Conservation (phyloP, 2,329 filamentous ascomycete species). For the Neofusicoccum cordaticola region DNA sequence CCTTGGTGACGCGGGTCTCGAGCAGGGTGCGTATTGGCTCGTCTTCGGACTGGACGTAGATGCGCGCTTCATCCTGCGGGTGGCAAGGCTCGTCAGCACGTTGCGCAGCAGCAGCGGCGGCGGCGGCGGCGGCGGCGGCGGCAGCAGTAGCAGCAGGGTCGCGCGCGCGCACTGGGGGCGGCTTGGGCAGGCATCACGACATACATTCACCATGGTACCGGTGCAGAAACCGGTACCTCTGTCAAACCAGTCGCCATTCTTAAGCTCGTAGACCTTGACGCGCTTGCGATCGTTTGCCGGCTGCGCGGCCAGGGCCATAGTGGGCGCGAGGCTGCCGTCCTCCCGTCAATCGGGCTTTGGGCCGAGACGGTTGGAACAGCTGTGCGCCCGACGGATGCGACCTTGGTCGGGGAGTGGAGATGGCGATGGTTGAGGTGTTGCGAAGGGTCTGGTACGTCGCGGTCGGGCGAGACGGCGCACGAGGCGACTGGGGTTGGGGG, state of each 20-base stretch:
- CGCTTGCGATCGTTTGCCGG: constrained; percentile 56
- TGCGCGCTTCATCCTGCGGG: constrained; percentile 75
- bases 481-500: neutral
- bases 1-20: constrained; percentile 85
- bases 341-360: constrained; percentile 27
- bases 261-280: constrained; percentile 98
- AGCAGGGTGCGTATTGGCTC: constrained; percentile 78
- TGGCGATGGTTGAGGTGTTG: constrained; percentile 20
- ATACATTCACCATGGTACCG: constrained; percentile 71
- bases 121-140: too few relatives aligned
- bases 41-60: constrained; percentile 91
- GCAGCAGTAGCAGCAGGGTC: too few relatives aligned
- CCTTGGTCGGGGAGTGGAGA: neutral
- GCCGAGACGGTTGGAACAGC: constrained; percentile 24
- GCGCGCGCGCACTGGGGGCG: neutral
- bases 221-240: constrained; percentile 94
- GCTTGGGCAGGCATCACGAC: constrained; percentile 20
- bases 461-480: constrained; percentile 8
- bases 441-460: constrained; percentile 15
- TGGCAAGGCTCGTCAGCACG: constrained; percentile 37
- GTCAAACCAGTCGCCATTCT: constrained; percentile 99
- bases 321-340: constrained; percentile 19
- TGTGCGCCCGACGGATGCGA: neutral
- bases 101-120: neutral
- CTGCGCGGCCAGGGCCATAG: constrained; percentile 41